phyloP scores from a whole-genome alignment of 140 eudicot species.

The Cichorium intybus region DNA sequence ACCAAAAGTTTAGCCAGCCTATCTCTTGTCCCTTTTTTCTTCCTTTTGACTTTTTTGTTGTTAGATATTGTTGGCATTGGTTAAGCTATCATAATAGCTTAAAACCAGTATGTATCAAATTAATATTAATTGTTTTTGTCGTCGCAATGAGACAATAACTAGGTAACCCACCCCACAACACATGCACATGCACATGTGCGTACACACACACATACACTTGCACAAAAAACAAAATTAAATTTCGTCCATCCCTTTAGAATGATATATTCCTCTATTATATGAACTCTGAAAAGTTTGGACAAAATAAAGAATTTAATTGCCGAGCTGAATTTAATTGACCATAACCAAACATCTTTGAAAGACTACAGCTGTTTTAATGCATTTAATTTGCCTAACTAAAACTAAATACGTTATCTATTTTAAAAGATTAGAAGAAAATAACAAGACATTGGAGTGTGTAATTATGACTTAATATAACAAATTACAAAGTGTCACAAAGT shows the following conservation, averaged over 20 bases:
- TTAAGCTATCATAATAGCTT: constrained; percentile 32
- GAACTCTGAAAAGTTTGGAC: not conserved
- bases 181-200: not conserved
- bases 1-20: not conserved
- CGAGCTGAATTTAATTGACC: not conserved
- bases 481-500: no score
- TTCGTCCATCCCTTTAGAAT: no score
- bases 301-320: not conserved
- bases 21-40: no score
- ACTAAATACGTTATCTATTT: no score
- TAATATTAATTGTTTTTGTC: constrained; percentile 6
- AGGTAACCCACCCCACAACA: not conserved
- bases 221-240: not conserved
- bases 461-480: no score
- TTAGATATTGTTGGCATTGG: constrained; percentile 20
- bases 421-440: not conserved
- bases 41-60: constrained; percentile 2
- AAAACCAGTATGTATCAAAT: constrained; percentile 7
- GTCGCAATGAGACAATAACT: constrained; percentile 2
- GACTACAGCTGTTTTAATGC: not conserved
- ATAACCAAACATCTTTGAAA: not conserved
- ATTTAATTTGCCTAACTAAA: not conserved
- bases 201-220: not conserved
- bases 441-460: no score
- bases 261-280: no score